phyloP scores from a whole-genome alignment of 2,329 filamentous ascomycete genomes.

The Penicillium sp. region DNA sequence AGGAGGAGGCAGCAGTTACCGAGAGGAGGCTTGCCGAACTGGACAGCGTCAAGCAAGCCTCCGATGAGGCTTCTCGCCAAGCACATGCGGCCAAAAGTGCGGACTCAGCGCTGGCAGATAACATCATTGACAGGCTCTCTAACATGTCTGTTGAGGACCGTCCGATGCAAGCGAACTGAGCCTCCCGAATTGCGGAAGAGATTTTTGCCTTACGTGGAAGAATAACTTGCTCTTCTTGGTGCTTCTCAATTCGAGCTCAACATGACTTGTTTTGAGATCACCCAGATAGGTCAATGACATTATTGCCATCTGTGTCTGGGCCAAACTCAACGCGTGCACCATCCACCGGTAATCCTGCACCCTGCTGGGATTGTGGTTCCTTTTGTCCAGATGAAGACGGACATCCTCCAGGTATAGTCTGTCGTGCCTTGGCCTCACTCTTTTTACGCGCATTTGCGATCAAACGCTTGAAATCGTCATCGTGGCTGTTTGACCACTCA shows the following conservation, averaged over 20 bases:
- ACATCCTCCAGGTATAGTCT: conserved; percentile 22
- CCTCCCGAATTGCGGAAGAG: neutral
- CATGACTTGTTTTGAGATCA: conserved; percentile 4
- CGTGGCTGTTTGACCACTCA: conserved; percentile 66
- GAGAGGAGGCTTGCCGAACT: conserved; percentile 44
- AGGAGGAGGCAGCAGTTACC: conserved; percentile 44
- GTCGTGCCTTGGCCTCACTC: conserved; percentile 26
- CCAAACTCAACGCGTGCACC: neutral
- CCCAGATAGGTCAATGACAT: conserved; percentile 4
- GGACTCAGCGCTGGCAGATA: conserved; percentile 32
- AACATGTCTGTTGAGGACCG: conserved; percentile 36
- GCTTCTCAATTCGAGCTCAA: neutral
- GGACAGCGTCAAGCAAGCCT: conserved; percentile 36
- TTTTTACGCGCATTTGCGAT: conserved; percentile 65
- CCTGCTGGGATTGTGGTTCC: neutral
- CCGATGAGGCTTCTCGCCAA: conserved; percentile 33
- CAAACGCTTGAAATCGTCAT: conserved; percentile 65
- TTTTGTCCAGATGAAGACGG: conserved; percentile 1
- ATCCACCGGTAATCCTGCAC: conserved; percentile 2
- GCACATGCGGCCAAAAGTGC: conserved; percentile 20
- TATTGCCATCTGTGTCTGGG: neutral
- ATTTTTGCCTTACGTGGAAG: neutral
- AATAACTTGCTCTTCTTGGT: neutral
- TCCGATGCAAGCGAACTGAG: conserved; percentile 20
- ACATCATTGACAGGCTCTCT: conserved; percentile 34